These are phyloP conservation scores for Mortierella claussenii DNA, from an alignment of 192 early-diverging fungal species.

Conservation along the genomic window DNA sequence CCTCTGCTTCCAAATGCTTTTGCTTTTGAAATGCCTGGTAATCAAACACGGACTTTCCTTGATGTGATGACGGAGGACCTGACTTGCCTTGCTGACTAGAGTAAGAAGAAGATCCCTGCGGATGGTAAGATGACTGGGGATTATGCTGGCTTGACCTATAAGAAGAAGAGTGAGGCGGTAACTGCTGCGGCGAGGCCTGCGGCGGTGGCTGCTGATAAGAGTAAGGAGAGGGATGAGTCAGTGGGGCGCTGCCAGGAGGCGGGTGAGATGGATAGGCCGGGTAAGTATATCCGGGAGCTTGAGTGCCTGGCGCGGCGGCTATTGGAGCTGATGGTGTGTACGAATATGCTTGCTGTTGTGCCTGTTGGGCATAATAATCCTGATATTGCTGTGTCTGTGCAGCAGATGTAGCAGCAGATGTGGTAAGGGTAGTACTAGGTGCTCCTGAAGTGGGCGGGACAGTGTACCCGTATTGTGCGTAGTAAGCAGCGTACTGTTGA, in stretches of 20 bases:
- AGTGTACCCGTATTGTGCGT: conserved; percentile 28
- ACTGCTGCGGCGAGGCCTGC: conserved; percentile 12
- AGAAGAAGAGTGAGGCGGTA: conserved; percentile 39
- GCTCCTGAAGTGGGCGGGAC: conserved; percentile 29
- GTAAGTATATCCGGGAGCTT: conserved; percentile 33
- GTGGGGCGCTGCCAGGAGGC: conserved; percentile 18
- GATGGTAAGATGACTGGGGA: not conserved
- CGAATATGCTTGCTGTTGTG: conserved; percentile 11
- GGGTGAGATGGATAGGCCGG: conserved; percentile 13
- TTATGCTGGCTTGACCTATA: conserved; percentile 24
- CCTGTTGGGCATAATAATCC: conserved; percentile 38
- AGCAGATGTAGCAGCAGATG: conserved; percentile 20
- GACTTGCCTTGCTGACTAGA: conserved; percentile 14
- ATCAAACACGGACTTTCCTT: conserved; percentile 29
- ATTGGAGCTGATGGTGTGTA: conserved; percentile 20
- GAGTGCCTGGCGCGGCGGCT: conserved; percentile 4
- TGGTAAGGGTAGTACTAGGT: conserved; percentile 7
- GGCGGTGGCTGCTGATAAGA: conserved; percentile 21
- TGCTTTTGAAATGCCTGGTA: conserved; percentile 46
- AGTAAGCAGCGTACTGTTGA: conserved; percentile 51
- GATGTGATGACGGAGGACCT: conserved; percentile 5
- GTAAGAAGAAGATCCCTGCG: conserved; percentile 9
- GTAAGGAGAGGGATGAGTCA: conserved; percentile 47
- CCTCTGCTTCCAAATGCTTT: conserved; percentile 42
- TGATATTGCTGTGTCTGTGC: conserved; percentile 21